Evolutionary conservation across 495 filamentous ascomycete genomes (phyloP), one percentile per base, ranked within the genome.

Genomic region (Astrothelium subdiscretum): DNA sequence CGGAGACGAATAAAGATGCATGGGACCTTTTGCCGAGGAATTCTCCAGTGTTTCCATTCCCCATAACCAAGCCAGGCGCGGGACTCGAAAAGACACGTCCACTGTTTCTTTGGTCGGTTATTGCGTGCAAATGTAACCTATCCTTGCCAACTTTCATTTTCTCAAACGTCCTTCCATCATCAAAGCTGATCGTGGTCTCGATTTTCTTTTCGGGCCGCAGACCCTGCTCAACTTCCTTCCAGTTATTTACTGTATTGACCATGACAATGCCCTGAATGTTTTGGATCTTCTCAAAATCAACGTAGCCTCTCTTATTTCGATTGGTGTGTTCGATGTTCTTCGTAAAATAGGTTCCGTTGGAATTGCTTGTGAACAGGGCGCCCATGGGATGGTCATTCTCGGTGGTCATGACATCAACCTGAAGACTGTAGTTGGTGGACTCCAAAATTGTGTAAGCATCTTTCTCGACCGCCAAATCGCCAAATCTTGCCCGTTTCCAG

Each of bases 371-470:
- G 67, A 95, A 89, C 22, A 97, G 78, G 2, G 87, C 83, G 26
- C 94, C 94, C 82, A 96, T 90, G 4, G 87, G 85, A 38, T 77
- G 82, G 2, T 76, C 77, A 32, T 78, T 74, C 63, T 71, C 70
- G 12, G 83, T 82, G 0, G 85, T 89, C 78, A 90, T 83, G 65
- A 97, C 92, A 77, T 97, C 91, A 43, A 98, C 85, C 72, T 97
- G 91, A 63, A 98, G 90, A 76, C 92, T 96, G 78, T 97, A 96
- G 66, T 95, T 89, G 20, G 94, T 97, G 65, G 90, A 92, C 75
- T 97, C 92, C 31, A 98, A 79, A 26, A 97, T 79, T 0, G 94
- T 98, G 70, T 97, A 98, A 15, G 89, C 90, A 68, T 94, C 83
- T 71, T 97, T 81, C 67, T 88, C 82, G 27, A 98, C 72, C 48